Base-by-base conservation (phyloP, 192 early-diverging fungal genomes). In the Linnemannia hyalina region DNA sequence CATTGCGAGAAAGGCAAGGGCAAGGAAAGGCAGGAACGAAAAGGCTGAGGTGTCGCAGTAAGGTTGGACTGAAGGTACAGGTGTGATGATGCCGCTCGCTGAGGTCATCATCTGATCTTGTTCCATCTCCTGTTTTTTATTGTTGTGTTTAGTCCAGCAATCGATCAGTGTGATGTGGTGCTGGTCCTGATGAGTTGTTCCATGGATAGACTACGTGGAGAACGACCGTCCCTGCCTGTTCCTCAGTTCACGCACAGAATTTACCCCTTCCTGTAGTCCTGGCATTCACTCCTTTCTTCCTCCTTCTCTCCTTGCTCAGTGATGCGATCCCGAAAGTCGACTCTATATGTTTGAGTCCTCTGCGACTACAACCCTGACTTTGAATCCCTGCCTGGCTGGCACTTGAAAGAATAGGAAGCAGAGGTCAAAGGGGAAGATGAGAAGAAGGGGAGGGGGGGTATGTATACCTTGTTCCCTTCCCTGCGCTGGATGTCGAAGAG, bases 401-500 rank as follows among this genome's bases (percentile, higher is more conserved):
- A 29, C 1, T 4, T 65, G 60, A 65, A 26, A 26, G 60, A 32
- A 29, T 29, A 65, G 38, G 38, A 40, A 40, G 60, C 60, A 11
- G 13, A 9, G 44, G 44, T 46, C 44, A 10, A 65, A 13, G 7
- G 0, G 10, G 3, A 32, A 29, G 26, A n/a, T 32, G 29, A 32
- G 13, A 65, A 52, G 9, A 22, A 22, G 49, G 7, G 10, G 23
- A 22, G 26, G 32, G 9, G 10, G 26, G 60, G 3, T 29, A 15
- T n/a, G 23, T 57, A 87, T 89, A 91, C 89, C 87, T 89, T 91
- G 71, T 93, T 94, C 75, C 88, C 92, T 47, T 83, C 88, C 71
- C 89, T 85, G 54, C 90, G 86, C 79, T 93, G 92, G 70, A 94
- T 89, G 15, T 94, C 93, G 69, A 89, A 92, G 46, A 94, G 77